Base-by-base conservation (phyloP, 2,329 filamentous ascomycete species). In the Verruconis gallopava region DNA sequence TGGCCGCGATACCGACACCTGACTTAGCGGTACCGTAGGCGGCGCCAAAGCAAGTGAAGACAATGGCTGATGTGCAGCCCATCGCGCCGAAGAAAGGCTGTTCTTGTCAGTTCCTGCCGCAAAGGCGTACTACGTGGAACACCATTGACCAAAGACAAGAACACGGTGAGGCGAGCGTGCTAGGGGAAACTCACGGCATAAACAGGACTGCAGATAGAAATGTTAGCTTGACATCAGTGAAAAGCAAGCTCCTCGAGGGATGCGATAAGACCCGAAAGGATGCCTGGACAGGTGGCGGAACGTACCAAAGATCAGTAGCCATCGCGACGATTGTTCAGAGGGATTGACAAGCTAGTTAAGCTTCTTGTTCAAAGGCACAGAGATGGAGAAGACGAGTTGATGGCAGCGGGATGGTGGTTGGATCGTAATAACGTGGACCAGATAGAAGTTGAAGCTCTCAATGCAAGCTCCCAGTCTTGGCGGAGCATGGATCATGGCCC, bases 11-110 rank as follows among this genome's bases (percentile, higher is more conserved):
- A 76, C 91, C 91, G 55, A 96, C 91, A 72, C 91, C 91, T 60
- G 91, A 93, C 78, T 98, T 98, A 63, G 91, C 91, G 55, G 91
- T 98, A 68, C 91, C 91, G 70, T 96, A 98, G 54, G 91, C 86
- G 60, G 91, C 91, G 64, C 91, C 86, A 56, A 94, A 80, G 68
- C 85, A 93, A 64, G 86, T 93, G 75, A 94, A 94, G 61, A 94
- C 84, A 61, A 94, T 94, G 66, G 86, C 85, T 52, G 78, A 82
- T 57, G 81, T 91, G 77, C 88, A 95, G 65, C 88, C 88, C 82
- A 95, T 91, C 64, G 85, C 86, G 71, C 88, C 86, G 61, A 95
- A 95, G 73, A 95, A 95, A 68, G 88, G 79, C 76, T 80, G 60
- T 51, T 9, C 25, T n/a, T 30, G 25, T 30, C 28, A 37, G 15